Percentiles rank a stretch among this genome's conserved stretches.
Evolutionary conservation across 2,329 filamentous ascomycete genomes (phyloP).

Genomic region (Fusarium annulatum): DNA sequence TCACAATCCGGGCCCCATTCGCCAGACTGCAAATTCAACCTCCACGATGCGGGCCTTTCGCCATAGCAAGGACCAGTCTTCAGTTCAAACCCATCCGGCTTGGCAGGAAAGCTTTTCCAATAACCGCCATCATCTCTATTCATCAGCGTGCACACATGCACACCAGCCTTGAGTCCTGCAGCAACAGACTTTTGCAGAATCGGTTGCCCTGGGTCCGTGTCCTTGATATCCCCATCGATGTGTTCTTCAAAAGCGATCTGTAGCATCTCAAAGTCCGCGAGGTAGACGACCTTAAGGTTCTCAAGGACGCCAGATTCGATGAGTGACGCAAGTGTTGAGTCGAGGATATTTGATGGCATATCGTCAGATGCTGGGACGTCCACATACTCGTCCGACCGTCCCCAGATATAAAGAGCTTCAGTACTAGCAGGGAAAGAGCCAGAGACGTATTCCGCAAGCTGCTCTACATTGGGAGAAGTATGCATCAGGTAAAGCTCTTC

Average conservation of each 20-base stretch:
- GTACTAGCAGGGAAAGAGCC: no score
- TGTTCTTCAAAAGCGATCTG: no score
- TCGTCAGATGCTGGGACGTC: no score
- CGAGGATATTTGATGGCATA: no score
- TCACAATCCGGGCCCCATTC: constrained; percentile 25
- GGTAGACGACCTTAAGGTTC: constrained; percentile 9
- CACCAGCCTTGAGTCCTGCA: constrained; percentile 8
- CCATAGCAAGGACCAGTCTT: constrained; percentile 15
- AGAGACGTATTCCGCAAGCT: no score
- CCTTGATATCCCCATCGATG: no score
- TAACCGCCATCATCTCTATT: constrained; percentile 19
- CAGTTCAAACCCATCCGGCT: constrained; percentile 26
- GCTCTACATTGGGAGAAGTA: no score
- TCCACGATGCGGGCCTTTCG: constrained; percentile 23
- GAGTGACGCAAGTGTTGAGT: no score
- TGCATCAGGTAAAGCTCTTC: no score
- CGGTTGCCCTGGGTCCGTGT: not conserved
- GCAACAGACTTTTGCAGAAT: constrained; percentile 12
- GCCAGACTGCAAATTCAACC: constrained; percentile 3
- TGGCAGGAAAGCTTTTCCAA: constrained; percentile 28
- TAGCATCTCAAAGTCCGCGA: not conserved
- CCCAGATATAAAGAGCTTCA: no score
- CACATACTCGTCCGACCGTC: no score
- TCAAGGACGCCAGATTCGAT: no score
- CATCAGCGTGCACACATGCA: constrained; percentile 23